Percentiles rank a stretch among this genome's conserved stretches.
phyloP scores from a whole-genome alignment of 148 eudicot species.

The Polygonum aviculare region DNA sequence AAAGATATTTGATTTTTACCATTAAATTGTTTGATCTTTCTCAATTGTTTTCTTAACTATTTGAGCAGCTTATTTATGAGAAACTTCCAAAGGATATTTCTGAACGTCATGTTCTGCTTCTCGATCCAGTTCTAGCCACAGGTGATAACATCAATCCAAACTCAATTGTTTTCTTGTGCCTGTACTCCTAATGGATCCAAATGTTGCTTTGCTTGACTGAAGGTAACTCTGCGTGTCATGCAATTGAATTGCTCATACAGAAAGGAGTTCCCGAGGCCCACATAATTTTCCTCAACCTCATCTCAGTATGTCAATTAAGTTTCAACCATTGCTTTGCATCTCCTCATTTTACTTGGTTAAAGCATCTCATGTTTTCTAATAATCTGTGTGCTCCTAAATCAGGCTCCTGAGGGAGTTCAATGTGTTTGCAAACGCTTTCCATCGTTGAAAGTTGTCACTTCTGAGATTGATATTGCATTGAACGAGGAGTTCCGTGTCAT shows the following conservation, averaged over 20 bases:
- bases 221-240: constrained; percentile 97
- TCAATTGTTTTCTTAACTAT: not conserved
- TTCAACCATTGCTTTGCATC: not conserved
- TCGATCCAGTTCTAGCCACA: constrained; percentile 95
- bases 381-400: not conserved
- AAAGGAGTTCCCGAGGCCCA: constrained; percentile 99
- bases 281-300: constrained; percentile 86
- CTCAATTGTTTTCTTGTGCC: not conserved
- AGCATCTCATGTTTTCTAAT: not conserved
- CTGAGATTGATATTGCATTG: constrained; percentile 74
- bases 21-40: not conserved
- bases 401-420: constrained; percentile 95
- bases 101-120: constrained; percentile 90
- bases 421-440: constrained; percentile 83
- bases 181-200: not conserved
- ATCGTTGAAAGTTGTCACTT: constrained; percentile 78
- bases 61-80: constrained; percentile 85
- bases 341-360: not conserved
- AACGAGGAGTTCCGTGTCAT: constrained; percentile 85
- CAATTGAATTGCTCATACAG: constrained; percentile 78
- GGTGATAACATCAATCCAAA: constrained; percentile 31
- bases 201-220: constrained; percentile 12
- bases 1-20: not conserved
- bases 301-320: constrained; percentile 51
- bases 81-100: constrained; percentile 86